Conservation (phyloP, 2,329 filamentous ascomycete genomes). For the Hypomyces rosellus region DNA sequence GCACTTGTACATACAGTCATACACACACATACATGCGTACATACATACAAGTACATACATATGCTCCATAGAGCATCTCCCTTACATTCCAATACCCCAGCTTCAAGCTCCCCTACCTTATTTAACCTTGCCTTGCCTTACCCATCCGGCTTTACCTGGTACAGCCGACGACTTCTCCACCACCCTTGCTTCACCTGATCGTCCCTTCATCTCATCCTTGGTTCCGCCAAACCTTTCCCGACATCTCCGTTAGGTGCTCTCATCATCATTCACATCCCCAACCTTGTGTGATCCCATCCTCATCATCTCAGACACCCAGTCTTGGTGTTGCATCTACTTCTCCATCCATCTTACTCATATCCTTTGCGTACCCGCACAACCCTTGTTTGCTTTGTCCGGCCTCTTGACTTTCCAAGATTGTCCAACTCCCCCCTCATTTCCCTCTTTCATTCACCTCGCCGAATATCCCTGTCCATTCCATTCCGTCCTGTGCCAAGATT, state of each 20-base stretch:
- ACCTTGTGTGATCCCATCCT: not conserved
- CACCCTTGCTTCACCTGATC: too few relatives aligned
- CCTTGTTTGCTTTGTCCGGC: not conserved
- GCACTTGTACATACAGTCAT: not conserved
- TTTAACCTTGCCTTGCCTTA: too few relatives aligned
- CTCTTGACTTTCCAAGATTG: not conserved
- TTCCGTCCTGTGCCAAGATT: not conserved
- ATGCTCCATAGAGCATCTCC: not conserved
- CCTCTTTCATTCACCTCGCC: not conserved
- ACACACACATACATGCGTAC: not conserved
- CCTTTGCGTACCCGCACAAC: not conserved
- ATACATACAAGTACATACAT: not conserved
- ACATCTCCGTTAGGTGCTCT: not conserved
- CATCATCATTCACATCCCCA: not conserved
- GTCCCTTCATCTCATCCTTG: too few relatives aligned
- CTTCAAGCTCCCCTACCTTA: too few relatives aligned
- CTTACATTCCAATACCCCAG: not conserved
- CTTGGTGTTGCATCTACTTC: too few relatives aligned
- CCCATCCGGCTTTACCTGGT: too few relatives aligned
- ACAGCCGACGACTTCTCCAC: too few relatives aligned
- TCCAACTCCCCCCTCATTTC: not conserved
- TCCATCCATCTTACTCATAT: too few relatives aligned
- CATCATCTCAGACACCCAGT: not conserved
- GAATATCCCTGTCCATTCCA: constrained; percentile 7
- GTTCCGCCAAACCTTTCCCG: too few relatives aligned